Evolutionary conservation across 805 yeast species (phyloP).

Genomic region (Scheffersomyces lignosus): DNA sequence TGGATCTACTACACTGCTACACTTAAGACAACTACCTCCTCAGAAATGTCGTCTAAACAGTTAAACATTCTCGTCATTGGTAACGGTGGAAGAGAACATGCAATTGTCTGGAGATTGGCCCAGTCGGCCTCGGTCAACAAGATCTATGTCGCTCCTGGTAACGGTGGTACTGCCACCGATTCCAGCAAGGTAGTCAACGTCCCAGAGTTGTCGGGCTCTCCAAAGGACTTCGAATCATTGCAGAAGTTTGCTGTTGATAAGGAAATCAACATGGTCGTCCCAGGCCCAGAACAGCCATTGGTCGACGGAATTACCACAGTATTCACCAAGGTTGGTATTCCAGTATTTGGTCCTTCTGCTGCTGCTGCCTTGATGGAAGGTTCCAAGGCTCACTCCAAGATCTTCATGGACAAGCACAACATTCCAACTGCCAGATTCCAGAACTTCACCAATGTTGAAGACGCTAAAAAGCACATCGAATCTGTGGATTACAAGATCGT

Average conservation of each 20-base stretch:
- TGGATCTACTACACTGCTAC: neutral
- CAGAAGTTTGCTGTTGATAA: slow-evolving; percentile 73
- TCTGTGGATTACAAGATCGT: slow-evolving; percentile 74
- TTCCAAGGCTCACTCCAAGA: slow-evolving; percentile 90
- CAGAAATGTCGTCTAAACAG: slow-evolving; percentile 1
- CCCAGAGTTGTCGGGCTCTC: slow-evolving; percentile 58
- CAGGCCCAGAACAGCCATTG: slow-evolving; percentile 99
- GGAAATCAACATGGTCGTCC: slow-evolving; percentile 72
- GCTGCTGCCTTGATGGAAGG: slow-evolving; percentile 96
- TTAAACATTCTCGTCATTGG: slow-evolving; percentile 82
- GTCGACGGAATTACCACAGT: slow-evolving; percentile 85
- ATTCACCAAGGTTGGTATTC: slow-evolving; percentile 82
- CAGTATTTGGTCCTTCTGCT: slow-evolving; percentile 94
- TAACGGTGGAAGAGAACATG: slow-evolving; percentile 99
- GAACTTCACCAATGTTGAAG: slow-evolving; percentile 74
- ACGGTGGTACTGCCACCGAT: slow-evolving; percentile 79
- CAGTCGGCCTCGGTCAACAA: slow-evolving; percentile 72
- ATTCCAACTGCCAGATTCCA: slow-evolving; percentile 94
- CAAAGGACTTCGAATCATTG: slow-evolving; percentile 66
- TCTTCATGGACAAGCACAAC: slow-evolving; percentile 85
- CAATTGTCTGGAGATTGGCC: slow-evolving; percentile 85
- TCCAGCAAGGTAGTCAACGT: slow-evolving; percentile 63
- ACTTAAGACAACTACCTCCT: neutral
- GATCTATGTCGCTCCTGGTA: slow-evolving; percentile 94
- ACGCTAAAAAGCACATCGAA: slow-evolving; percentile 71